A percentile compares a stretch with the other conserved stretches of the same genome.
These are phyloP conservation scores for Clohesyomyces aquaticus DNA, from an alignment of 495 filamentous ascomycete species.

Conservation along the genomic window DNA sequence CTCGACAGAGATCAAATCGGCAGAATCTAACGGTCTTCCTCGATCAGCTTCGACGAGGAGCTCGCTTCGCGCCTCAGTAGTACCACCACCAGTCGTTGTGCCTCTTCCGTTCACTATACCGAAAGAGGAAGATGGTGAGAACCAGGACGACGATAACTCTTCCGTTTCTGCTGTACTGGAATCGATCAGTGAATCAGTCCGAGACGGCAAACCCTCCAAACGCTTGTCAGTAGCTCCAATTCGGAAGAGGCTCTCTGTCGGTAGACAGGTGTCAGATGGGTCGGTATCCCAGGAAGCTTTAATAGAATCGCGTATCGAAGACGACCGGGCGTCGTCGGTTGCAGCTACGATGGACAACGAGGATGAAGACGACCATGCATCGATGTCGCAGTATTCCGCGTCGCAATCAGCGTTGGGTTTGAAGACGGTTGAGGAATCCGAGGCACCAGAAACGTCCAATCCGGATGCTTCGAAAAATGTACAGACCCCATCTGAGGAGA, in stretches of 20 bases:
- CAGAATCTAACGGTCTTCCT: background rate
- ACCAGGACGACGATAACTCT: constrained; percentile 52
- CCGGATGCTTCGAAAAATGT: background rate
- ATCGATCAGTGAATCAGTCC: constrained; percentile 47
- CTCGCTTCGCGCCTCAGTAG: constrained; percentile 30
- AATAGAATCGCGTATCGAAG: constrained; percentile 47
- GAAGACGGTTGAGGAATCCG: constrained; percentile 1
- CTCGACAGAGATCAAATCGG: constrained; percentile 20
- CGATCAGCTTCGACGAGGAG: constrained; percentile 10
- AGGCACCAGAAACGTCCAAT: background rate
- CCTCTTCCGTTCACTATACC: constrained; percentile 66
- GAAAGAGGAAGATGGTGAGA: constrained; percentile 46
- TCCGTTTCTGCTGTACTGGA: constrained; percentile 64
- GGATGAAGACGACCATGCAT: constrained; percentile 37
- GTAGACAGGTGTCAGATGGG: constrained; percentile 37
- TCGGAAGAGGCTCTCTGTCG: constrained; percentile 54
- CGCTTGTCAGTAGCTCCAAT: constrained; percentile 54
- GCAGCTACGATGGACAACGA: constrained; percentile 48
- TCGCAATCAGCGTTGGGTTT: constrained; percentile 21
- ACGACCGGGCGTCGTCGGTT: constrained; percentile 47
- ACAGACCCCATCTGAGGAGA: background rate
- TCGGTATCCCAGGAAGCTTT: constrained; percentile 52
- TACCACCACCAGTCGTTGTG: constrained; percentile 37
- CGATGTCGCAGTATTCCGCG: constrained; percentile 30
- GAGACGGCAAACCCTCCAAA: constrained; percentile 43